Conservation (phyloP, 2,329 filamentous ascomycete genomes). For the Madurella fahalii region DNA sequence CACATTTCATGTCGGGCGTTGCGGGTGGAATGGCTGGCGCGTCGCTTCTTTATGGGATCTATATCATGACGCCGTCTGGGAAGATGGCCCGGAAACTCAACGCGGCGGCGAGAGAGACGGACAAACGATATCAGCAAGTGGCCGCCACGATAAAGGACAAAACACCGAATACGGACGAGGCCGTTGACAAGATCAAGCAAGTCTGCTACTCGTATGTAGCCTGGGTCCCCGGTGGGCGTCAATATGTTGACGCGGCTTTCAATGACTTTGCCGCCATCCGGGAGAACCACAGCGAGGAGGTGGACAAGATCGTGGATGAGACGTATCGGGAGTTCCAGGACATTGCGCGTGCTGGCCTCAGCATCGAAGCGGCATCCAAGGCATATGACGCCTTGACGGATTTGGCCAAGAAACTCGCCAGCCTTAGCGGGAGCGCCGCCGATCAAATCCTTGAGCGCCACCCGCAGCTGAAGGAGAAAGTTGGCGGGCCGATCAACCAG, state of each 20-base stretch:
- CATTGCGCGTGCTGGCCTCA: conserved; percentile 56
- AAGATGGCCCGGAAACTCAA: conserved; percentile 41
- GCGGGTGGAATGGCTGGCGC: conserved; percentile 44
- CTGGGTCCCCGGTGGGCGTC: conserved; percentile 66
- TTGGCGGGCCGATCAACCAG: conserved; percentile 64
- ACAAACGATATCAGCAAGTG: conserved; percentile 57
- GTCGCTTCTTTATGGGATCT: conserved; percentile 40
- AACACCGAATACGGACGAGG: conserved; percentile 63
- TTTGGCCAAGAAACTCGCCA: conserved; percentile 54
- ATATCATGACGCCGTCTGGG: conserved; percentile 43
- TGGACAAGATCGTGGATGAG: conserved; percentile 63
- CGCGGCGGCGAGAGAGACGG: conserved; percentile 50
- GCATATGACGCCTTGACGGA: conserved; percentile 61
- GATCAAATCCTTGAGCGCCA: conserved; percentile 68
- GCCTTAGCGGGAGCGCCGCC: conserved; percentile 59
- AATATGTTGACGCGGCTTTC: conserved; percentile 66
- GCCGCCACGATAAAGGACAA: conserved; percentile 57
- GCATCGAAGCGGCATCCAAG: conserved; percentile 57
- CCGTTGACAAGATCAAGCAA: conserved; percentile 60
- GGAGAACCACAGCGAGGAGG: conserved; percentile 64
- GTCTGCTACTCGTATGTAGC: conserved; percentile 65
- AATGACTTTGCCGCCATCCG: conserved; percentile 66
- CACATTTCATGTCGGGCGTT: conserved; percentile 39
- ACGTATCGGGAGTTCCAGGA: conserved; percentile 65
- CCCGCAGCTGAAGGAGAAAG: conserved; percentile 66